Percentiles rank a stretch among this genome's conserved stretches.
These are phyloP conservation scores for Exserohilum turcica DNA, from an alignment of 2,329 filamentous ascomycete genomes.

Conservation along the genomic window DNA sequence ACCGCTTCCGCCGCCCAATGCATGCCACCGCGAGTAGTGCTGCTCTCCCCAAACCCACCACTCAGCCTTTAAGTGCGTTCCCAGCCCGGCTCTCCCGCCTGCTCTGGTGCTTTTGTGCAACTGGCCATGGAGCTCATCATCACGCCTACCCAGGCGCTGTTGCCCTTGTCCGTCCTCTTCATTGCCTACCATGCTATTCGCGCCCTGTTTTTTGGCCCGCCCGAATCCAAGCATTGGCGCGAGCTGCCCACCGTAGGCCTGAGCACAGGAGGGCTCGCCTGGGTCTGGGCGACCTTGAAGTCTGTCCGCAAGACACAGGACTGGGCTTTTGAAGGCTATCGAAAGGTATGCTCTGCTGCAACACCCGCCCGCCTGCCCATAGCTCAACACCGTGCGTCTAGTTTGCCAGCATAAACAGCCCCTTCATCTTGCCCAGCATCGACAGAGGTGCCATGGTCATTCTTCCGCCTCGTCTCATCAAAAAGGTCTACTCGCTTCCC, in stretches of 20 bases:
- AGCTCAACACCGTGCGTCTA: constrained; percentile 1
- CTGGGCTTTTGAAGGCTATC: constrained; percentile 22
- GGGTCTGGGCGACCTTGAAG: constrained; percentile 17
- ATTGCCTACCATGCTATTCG: constrained; percentile 16
- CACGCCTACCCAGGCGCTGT: constrained; percentile 19
- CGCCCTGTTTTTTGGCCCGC: constrained; percentile 12
- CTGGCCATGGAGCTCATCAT: constrained; percentile 18
- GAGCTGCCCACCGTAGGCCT: constrained; percentile 16
- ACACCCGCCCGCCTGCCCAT: background rate
- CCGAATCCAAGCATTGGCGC: constrained; percentile 18
- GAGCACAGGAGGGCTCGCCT: constrained; percentile 16
- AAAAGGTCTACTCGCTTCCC: constrained; percentile 18
- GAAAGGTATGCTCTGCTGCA: constrained; percentile 11
- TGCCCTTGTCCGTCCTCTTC: constrained; percentile 19
- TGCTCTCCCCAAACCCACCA: background rate
- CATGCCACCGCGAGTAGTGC: background rate
- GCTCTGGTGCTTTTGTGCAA: background rate
- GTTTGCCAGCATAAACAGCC: constrained; percentile 14
- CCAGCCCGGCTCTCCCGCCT: background rate
- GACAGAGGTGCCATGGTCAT: constrained; percentile 23
- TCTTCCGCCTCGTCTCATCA: constrained; percentile 20
- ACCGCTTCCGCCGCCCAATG: background rate
- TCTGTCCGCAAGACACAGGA: constrained; percentile 19
- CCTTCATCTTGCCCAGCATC: constrained; percentile 20
- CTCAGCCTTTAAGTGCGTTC: constrained; percentile 2